Base-by-base conservation (phyloP, 2,329 filamentous ascomycete species). In the Colletotrichum salicis region DNA sequence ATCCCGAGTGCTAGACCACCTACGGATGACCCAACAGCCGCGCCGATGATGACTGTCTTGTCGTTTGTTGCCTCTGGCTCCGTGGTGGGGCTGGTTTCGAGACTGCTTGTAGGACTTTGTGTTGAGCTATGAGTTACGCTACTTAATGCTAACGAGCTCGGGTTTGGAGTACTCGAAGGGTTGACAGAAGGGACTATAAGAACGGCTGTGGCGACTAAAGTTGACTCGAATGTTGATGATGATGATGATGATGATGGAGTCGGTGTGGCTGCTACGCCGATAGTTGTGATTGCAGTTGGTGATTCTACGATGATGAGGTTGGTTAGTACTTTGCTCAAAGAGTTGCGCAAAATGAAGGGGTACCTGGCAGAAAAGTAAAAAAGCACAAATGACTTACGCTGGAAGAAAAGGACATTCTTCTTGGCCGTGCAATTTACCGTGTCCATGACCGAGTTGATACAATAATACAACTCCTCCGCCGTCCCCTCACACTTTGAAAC, bases 401-500 rank as follows among this genome's bases (percentile, higher is more conserved):
- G 45, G 22, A 75, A 76, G 55, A 71, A 61, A 27, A 76, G 10
- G 13, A 76, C n/a, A 10, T 77, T 71, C 19, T 68, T 22, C 13
- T 56, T 66, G 1, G 54, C 67, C 15, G 24, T 60, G 5, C 67
- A 66, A 3, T 72, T 55, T 3, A 48, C 33, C n/a, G n/a, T 35
- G 6, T 67, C 64, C 67, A 45, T 35, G 1, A 51, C 52, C 51
- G 11, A 4, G 59, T 77, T 74, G 59, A 79, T 74, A 69, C 79
- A 80, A 56, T 74, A 78, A 33, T 76, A 81, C 55, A 75, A 13
- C 19, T 74, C 74, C 27, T 63, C 51, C 12, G 22, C 1, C 0
- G 64, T 56, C 13, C 33, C 56, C 2, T 73, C 60, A 59, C 75
- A 76, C 54, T 71, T 70, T 10, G 69, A 75, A 3, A 77, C 72